Evolutionary conservation across 257 asterid species (phyloP), one percentile per base, ranked within the genome.

Genomic region (Solanum rostratum): DNA sequence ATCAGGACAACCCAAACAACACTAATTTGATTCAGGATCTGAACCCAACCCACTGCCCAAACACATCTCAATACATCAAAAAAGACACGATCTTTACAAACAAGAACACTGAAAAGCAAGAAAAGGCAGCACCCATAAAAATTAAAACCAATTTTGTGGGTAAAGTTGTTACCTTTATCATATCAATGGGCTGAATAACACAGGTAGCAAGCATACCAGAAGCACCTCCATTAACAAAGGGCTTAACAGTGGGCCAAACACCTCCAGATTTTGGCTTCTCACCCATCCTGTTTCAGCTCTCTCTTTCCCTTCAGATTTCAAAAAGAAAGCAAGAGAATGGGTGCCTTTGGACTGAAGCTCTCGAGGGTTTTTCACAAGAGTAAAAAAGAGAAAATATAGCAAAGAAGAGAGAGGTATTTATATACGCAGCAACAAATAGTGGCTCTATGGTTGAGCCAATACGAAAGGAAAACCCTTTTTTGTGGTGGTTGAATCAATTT

Each of bases 181-280:
- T 96, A 86, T 96, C 99, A 86, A 96, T 88, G 66, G 99, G 99
- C 62, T 96, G 99, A 86, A 96, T 93, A 85, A 93, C 98, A 82
- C 98, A 95, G 60, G 99, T 96, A 16, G 98, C 98, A 39, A 95
- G 98, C 99, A 96, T 96, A 54, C 99, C 99, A 33, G 99, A 93
- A 66, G 91, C 88, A 27, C 99, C 98, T 55, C 99, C 98, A 87
- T 96, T 96, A 20, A 92, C 87, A 86, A 96, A 96, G 7, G 99
- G 99, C 93, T 95, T 95, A 45, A 96, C 95, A 0, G 97, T 86
- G 2, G 91, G 88, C 99, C 99, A 96, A 16, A 95, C 91, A 66
- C 96, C 98, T n/a, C 45, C 52, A n/a, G 97, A 63, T 87, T 91
- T 89, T 45, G 96, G 90, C 90, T 95, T 93, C 92, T 90, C 92